Conservation (phyloP, 75 land plant species). For the Ceratopteris richardii region DNA sequence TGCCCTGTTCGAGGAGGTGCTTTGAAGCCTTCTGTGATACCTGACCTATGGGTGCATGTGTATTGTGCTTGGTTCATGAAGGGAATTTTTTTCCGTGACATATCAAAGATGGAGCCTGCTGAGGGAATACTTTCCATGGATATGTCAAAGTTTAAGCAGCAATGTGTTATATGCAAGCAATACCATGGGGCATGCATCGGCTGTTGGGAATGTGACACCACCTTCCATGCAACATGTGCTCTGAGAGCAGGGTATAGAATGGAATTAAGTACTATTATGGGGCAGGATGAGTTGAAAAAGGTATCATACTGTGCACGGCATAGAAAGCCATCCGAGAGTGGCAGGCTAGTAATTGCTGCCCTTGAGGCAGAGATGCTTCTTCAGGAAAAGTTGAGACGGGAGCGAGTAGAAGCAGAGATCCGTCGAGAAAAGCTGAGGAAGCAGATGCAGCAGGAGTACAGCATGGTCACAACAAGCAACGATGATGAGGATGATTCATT, state of each 20-base stretch:
- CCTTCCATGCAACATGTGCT: constrained; percentile 93
- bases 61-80: constrained; percentile 97
- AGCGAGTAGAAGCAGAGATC: too few relatives aligned
- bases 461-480: too few relatives aligned
- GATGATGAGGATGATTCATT: too few relatives aligned
- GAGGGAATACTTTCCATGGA: constrained; percentile 47
- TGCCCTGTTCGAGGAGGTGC: constrained; percentile 99
- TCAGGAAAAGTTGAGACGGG: too few relatives aligned
- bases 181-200: constrained; percentile 91
- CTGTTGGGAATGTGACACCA: constrained; percentile 72
- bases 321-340: too few relatives aligned
- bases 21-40: constrained; percentile 73
- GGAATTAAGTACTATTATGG: constrained; percentile 46
- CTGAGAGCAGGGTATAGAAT: constrained; percentile 90
- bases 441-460: too few relatives aligned
- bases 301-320: too few relatives aligned
- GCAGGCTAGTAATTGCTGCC: too few relatives aligned
- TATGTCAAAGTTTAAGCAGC: background rate
- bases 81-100: constrained; percentile 68
- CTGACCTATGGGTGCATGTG: constrained; percentile 83
- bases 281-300: too few relatives aligned
- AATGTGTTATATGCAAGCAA: constrained; percentile 84
- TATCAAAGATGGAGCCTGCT: constrained; percentile 92
- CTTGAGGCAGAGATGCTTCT: too few relatives aligned
- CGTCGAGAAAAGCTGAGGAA: too few relatives aligned